Conservation (phyloP, 202 grass and related monocot genomes). For the Zizania palustris region DNA sequence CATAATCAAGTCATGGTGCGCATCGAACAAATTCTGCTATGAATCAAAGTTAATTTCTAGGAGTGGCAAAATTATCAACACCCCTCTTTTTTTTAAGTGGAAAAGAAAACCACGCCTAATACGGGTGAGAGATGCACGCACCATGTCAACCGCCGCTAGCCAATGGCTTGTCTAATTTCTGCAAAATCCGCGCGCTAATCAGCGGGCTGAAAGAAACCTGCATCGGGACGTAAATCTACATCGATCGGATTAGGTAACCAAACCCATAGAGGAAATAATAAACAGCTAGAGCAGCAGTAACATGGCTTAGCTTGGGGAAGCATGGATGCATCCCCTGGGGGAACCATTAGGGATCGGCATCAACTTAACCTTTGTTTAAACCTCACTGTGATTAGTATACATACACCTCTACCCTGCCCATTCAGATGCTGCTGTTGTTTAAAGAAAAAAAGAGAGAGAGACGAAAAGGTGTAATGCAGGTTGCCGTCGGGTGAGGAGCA, state of each 20-base stretch:
- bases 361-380: not conserved
- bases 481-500: constrained; percentile 4
- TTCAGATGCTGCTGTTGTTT: not conserved
- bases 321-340: constrained; percentile 20
- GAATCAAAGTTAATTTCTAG: not conserved
- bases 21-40: not conserved
- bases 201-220: constrained; percentile 46
- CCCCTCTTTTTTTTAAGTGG: too few relatives aligned
- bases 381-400: constrained; percentile 1
- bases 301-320: not conserved
- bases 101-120: not conserved
- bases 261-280: constrained; percentile 1
- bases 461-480: not conserved
- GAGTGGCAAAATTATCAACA: too few relatives aligned
- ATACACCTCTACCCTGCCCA: not conserved
- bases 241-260: constrained; percentile 33
- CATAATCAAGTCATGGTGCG: not conserved
- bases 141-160: constrained; percentile 29
- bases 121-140: constrained; percentile 5
- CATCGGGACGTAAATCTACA: constrained; percentile 31
- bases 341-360: not conserved
- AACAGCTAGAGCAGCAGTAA: not conserved
- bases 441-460: not conserved
- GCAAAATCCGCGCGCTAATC: constrained; percentile 42
- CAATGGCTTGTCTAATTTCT: not conserved